Evolutionary conservation across 192 early-diverging fungal genomes (phyloP).

Genomic region (Coemansia guatemalensis): DNA sequence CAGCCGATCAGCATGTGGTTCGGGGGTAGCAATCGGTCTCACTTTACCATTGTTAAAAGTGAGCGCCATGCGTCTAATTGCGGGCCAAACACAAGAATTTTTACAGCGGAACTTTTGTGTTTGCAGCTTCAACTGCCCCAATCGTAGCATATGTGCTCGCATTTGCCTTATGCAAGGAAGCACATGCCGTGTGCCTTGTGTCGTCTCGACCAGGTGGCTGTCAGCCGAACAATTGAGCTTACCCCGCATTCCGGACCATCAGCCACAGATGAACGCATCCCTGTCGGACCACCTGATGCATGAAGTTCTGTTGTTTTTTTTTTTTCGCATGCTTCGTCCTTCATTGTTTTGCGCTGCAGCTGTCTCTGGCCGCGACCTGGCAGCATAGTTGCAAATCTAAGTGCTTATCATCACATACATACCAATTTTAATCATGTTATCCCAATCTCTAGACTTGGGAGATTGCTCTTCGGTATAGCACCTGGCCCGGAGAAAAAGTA

Average conservation of each 20-base stretch:
- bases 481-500: too few relatives aligned
- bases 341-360: too few relatives aligned
- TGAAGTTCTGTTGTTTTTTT: too few relatives aligned
- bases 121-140: not conserved
- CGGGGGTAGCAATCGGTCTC: not conserved
- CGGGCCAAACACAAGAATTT: not conserved
- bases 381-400: too few relatives aligned
- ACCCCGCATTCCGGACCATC: not conserved
- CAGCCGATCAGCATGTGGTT: not conserved
- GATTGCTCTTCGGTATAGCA: too few relatives aligned
- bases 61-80: not conserved
- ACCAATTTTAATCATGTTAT: too few relatives aligned
- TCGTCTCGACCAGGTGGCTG: not conserved
- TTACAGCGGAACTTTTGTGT: not conserved
- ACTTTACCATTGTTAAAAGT: not conserved
- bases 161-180: not conserved
- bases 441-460: too few relatives aligned
- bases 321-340: too few relatives aligned
- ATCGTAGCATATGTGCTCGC: not conserved
- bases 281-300: too few relatives aligned
- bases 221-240: not conserved
- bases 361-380: too few relatives aligned
- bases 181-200: not conserved
- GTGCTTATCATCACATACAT: too few relatives aligned
- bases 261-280: not conserved